Percentiles rank a stretch among this genome's conserved stretches.
These are phyloP conservation scores for Lodderomyces metapsilosis DNA, from an alignment of 1,139 yeast genomes.

Conservation along the genomic window DNA sequence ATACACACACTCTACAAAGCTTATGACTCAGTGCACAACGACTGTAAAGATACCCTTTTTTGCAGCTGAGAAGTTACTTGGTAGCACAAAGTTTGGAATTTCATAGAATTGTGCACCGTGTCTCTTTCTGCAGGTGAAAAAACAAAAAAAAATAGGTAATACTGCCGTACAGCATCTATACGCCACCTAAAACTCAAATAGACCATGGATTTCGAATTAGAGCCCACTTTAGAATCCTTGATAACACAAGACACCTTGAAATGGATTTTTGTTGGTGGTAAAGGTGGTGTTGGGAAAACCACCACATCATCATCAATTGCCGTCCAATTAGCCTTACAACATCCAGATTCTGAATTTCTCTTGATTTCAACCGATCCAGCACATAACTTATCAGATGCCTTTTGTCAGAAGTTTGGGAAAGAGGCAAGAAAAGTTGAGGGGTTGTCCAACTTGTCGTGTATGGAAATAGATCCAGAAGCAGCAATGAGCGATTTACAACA, in stretches of 20 bases:
- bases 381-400: slow-evolving; percentile 94
- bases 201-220: slow-evolving; percentile 49
- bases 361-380: slow-evolving; percentile 98
- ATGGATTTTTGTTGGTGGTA: slow-evolving; percentile 98
- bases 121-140: background rate
- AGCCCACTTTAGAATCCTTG: slow-evolving; percentile 67
- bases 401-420: slow-evolving; percentile 95
- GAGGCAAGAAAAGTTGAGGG: slow-evolving; percentile 95
- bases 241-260: slow-evolving; percentile 69
- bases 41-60: too few relatives aligned
- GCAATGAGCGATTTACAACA: slow-evolving; percentile 86
- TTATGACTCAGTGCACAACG: too few relatives aligned
- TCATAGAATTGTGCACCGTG: too few relatives aligned
- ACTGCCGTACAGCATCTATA: background rate
- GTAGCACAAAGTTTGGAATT: too few relatives aligned
- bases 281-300: slow-evolving; percentile 99
- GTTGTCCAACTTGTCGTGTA: slow-evolving; percentile 81
- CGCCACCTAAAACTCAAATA: background rate
- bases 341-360: slow-evolving; percentile 77
- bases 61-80: too few relatives aligned
- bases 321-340: slow-evolving; percentile 79
- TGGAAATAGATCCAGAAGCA: slow-evolving; percentile 98
- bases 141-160: background rate
- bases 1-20: too few relatives aligned
- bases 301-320: slow-evolving; percentile 96